These are phyloP conservation scores for Elasticomyces elasticus DNA, from an alignment of 495 filamentous ascomycete species.

Conservation along the genomic window DNA sequence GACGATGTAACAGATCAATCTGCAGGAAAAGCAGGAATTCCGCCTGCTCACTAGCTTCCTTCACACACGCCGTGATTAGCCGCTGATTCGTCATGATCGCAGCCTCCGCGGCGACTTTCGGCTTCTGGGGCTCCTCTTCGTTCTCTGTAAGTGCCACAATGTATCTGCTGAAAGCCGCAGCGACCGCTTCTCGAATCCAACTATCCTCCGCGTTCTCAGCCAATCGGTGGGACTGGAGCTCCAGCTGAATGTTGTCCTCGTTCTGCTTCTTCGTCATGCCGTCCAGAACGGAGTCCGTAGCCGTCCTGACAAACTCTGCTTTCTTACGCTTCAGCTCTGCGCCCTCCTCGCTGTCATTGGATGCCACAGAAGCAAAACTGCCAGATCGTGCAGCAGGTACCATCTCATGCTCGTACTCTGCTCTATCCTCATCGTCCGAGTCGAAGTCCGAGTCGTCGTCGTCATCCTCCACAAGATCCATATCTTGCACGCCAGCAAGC, in stretches of 20 bases:
- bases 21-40: conserved; percentile 77
- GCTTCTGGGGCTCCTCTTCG: conserved; percentile 28
- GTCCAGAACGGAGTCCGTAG: conserved; percentile 72
- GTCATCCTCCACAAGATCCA: conserved; percentile 52
- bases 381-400: conserved; percentile 24
- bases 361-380: conserved; percentile 46
- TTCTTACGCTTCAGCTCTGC: conserved; percentile 39
- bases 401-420: conserved; percentile 1
- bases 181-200: conserved; percentile 77
- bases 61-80: conserved; percentile 49
- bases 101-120: conserved; percentile 55
- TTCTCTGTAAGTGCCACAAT: conserved; percentile 63
- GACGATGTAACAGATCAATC: conserved; percentile 55
- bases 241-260: conserved; percentile 77
- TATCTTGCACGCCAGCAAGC: conserved; percentile 51
- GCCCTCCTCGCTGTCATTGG: conserved; percentile 46
- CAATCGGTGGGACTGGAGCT: conserved; percentile 82
- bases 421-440: conserved; percentile 34
- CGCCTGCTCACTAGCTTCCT: conserved; percentile 58
- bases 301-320: conserved; percentile 74
- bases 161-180: conserved; percentile 71
- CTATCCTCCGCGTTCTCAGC: conserved; percentile 79
- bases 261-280: conserved; percentile 63
- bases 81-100: conserved; percentile 47
- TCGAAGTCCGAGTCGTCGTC: conserved; percentile 71